Percentiles rank a stretch among this genome's conserved stretches.
These are phyloP conservation scores for Xylaria sp. DNA, from an alignment of 2,329 filamentous ascomycete species.

Conservation along the genomic window DNA sequence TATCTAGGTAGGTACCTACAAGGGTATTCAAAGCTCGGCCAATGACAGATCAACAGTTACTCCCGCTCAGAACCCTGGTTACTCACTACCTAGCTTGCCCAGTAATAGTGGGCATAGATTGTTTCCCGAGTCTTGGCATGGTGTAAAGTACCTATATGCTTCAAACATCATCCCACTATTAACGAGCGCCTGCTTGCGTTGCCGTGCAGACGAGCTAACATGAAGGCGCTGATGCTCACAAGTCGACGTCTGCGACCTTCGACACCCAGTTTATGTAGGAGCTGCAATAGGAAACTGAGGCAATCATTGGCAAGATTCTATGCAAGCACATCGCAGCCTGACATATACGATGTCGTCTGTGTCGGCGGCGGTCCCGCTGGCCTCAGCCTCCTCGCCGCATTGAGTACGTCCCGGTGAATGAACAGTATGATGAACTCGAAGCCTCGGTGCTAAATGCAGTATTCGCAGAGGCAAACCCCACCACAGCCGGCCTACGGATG, in stretches of 20 bases:
- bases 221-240: slow-evolving; percentile 44
- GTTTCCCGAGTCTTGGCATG: slow-evolving; percentile 21
- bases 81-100: background rate
- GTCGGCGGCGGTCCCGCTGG: slow-evolving; percentile 91
- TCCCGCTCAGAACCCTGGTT: background rate
- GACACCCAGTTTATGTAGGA: slow-evolving; percentile 54
- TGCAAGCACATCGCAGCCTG: slow-evolving; percentile 61
- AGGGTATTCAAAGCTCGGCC: slow-evolving; percentile 19
- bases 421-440: background rate
- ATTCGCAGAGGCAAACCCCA: slow-evolving; percentile 75
- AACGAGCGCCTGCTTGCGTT: background rate
- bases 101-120: background rate
- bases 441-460: slow-evolving; percentile 25
- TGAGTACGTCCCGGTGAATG: slow-evolving; percentile 65
- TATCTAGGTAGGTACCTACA: no score
- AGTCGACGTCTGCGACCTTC: slow-evolving; percentile 42
- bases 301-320: slow-evolving; percentile 55
- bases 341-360: slow-evolving; percentile 93
- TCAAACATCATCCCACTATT: slow-evolving; percentile 22
- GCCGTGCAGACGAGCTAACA: slow-evolving; percentile 25
- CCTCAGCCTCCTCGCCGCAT: slow-evolving; percentile 80
- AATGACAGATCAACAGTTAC: slow-evolving; percentile 1
- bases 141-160: background rate
- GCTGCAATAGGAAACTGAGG: slow-evolving; percentile 57
- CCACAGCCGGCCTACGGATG: slow-evolving; percentile 80